phyloP scores from a whole-genome alignment of 164 flowering plant genomes.

The Houttuynia cordata region DNA sequence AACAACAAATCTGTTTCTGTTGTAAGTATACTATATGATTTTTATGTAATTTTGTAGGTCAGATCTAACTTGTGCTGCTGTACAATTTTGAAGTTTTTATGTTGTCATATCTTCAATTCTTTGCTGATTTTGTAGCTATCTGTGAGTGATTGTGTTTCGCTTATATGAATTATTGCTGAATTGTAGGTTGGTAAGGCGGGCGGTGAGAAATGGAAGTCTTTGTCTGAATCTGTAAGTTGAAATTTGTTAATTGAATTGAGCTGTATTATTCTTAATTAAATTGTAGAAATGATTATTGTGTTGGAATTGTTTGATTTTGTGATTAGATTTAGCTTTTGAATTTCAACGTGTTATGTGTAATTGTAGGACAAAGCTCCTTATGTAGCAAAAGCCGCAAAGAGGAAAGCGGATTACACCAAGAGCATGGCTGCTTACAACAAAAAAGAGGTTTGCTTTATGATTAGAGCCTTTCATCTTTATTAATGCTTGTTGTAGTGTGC shows the following conservation, averaged over 20 bases:
- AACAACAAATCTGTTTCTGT: slow-evolving; percentile 72
- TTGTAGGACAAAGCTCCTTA: slow-evolving; percentile 76
- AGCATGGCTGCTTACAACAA: slow-evolving; percentile 65
- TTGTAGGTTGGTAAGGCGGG: slow-evolving; percentile 79
- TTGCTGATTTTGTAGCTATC: neutral
- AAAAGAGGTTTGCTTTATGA: slow-evolving; percentile 28
- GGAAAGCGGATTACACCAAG: slow-evolving; percentile 75
- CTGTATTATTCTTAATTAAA: too few relatives aligned
- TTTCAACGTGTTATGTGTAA: too few relatives aligned
- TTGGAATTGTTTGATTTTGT: too few relatives aligned
- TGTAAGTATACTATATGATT: slow-evolving; percentile 23
- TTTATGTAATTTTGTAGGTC: neutral
- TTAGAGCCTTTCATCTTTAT: neutral
- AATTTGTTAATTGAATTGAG: too few relatives aligned
- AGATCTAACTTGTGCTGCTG: slow-evolving; percentile 3
- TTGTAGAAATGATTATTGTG: too few relatives aligned
- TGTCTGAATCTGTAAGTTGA: slow-evolving; percentile 45
- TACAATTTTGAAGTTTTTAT: neutral
- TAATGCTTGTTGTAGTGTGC: neutral
- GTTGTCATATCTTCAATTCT: neutral
- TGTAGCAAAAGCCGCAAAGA: slow-evolving; percentile 51
- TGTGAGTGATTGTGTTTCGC: too few relatives aligned
- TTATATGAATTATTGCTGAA: neutral
- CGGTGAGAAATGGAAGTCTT: slow-evolving; percentile 74
- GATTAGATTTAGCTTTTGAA: too few relatives aligned